Evolutionary conservation across 768 basidiomycete genomes (phyloP).

Genomic region (Mrakia gelida): DNA sequence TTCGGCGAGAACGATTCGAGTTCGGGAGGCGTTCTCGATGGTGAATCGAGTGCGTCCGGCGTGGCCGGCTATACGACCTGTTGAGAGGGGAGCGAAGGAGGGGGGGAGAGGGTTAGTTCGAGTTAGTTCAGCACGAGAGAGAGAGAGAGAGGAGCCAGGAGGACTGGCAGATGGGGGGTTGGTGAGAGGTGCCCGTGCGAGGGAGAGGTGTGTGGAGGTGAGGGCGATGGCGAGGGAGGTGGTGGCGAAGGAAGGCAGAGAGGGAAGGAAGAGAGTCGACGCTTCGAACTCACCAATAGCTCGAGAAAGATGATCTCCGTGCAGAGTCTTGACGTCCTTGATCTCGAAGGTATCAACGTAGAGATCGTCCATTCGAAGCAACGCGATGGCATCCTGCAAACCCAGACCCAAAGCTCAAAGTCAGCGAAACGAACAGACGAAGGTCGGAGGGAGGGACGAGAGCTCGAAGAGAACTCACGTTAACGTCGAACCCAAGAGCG

Average conservation of each 20-base stretch:
- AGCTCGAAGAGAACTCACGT: conserved; percentile 54
- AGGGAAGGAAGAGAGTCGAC: conserved; percentile 31
- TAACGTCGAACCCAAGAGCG: conserved; percentile 89
- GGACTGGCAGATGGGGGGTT: not conserved
- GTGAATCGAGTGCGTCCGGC: conserved; percentile 99
- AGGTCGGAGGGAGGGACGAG: not conserved
- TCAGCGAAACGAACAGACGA: not conserved
- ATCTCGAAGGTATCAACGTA: conserved; percentile 99
- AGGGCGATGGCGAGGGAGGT: not conserved
- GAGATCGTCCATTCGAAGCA: conserved; percentile 89
- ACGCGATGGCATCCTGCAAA: conserved; percentile 82
- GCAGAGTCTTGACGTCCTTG: conserved; percentile 96
- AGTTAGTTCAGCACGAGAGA: not conserved
- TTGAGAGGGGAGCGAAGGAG: not conserved
- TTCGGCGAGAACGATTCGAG: conserved; percentile 96
- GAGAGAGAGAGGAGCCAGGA: not conserved
- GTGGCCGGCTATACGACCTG: conserved; percentile 95
- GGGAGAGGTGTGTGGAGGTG: too few species aligned
- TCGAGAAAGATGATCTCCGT: conserved; percentile 95
- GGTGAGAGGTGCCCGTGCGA: too few species aligned
- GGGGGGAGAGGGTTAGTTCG: too few species aligned
- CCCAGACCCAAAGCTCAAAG: not conserved
- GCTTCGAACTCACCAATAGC: conserved; percentile 65
- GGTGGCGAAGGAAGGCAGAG: not conserved
- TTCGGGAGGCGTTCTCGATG: conserved; percentile 93